Percentiles rank a stretch among this genome's conserved stretches.
These are phyloP conservation scores for Pythium volutum DNA, from an alignment of 352 stramenopile genomes.

Conservation along the genomic window DNA sequence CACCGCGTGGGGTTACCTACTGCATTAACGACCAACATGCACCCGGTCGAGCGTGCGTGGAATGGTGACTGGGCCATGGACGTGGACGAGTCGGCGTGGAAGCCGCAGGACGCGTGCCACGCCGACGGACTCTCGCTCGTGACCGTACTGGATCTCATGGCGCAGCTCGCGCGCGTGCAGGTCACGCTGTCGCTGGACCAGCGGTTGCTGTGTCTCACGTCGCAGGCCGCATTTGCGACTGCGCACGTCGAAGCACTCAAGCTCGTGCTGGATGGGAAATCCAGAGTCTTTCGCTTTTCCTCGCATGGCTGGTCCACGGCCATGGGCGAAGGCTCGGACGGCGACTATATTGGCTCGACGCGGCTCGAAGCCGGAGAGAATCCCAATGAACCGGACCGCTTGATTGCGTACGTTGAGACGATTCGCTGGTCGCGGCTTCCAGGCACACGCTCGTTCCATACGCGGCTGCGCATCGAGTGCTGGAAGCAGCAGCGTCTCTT, in stretches of 20 bases:
- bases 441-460: conserved; percentile 33
- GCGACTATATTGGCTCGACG: conserved; percentile 65
- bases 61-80: conserved; percentile 56
- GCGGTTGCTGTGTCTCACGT: conserved; percentile 36
- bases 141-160: conserved; percentile 44
- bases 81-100: conserved; percentile 41
- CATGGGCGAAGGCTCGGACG: conserved; percentile 25
- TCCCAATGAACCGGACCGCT: conserved; percentile 17
- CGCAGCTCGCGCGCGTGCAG: conserved; percentile 42
- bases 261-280: conserved; percentile 57
- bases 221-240: conserved; percentile 29
- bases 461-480: conserved; percentile 43
- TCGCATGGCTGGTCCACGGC: conserved; percentile 47
- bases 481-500: conserved; percentile 37
- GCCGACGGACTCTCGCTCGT: conserved; percentile 35
- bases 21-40: conserved; percentile 9
- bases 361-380: conserved; percentile 29
- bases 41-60: conserved; percentile 40
- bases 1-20: neutral
- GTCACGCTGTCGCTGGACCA: conserved; percentile 39
- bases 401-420: conserved; percentile 50
- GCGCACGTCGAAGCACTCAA: conserved; percentile 34
- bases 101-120: conserved; percentile 19
- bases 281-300: conserved; percentile 55
- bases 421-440: conserved; percentile 31